Evolutionary conservation across 2,329 filamentous ascomycete genomes (phyloP), one percentile per base, ranked within the genome.

Genomic region (Pseudocercospora pini-densiflorae): DNA sequence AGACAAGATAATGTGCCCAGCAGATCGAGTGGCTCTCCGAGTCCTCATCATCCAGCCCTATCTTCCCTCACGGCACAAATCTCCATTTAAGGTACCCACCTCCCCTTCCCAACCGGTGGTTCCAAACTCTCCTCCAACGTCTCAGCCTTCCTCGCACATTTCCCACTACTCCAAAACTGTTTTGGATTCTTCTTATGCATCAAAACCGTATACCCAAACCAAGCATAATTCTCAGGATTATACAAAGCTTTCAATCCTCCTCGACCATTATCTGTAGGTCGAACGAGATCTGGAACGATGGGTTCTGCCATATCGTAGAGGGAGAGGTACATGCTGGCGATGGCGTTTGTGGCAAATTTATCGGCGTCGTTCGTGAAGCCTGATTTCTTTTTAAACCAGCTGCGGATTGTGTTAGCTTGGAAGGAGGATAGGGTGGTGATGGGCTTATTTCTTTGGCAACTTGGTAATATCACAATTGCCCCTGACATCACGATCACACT

Each of bases 221-320:
- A 66, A 6, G 36, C 64, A 54, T 62, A 66, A 27, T 59, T 66
- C 40, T 66, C 64, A 29, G 59, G 59, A n/a, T 47, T 59, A 33
- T 59, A 62, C 3, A 53, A 29, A 3, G 57, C 6, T 33, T 59
- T 40, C 12, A 47, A 40, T 12, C 47, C 60, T 24, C 40, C 21
- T 24, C 45, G 3, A n/a, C 57, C 57, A n/a, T 27, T 24, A 19
- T n/a, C n/a, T 10, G 29, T 12, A 12, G 27, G 10, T 8, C 33
- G 27, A 16, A 33, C n/a, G 14, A 63, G 23, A n/a, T 31, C 36
- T 6, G 23, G 23, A 12, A 23, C 36, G 6, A 59, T 16, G 5
- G 53, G 62, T 5, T 63, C 53, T 2, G 62, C 36, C 36, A 59
- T 27, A 21, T 63, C 61, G 53, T 59, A 58, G n/a, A 63, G 53